Conservation (phyloP, 1,284 basidiomycete genomes). For the Naganishia liquefaciens region DNA sequence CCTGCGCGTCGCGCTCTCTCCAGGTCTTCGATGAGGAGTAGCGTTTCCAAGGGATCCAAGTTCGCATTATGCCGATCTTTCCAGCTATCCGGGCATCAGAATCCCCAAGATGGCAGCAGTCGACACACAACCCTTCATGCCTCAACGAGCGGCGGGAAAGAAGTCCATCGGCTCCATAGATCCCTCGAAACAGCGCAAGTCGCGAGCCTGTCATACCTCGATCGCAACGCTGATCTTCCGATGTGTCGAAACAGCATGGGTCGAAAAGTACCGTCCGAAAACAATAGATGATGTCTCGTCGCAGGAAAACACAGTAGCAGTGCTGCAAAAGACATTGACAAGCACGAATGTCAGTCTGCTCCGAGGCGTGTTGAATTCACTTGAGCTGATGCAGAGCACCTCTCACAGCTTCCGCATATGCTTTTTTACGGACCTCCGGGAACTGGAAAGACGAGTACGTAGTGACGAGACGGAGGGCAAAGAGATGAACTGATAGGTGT, state of each 20-base stretch:
- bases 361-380: neutral
- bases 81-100: neutral
- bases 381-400: slow-evolving; percentile 6
- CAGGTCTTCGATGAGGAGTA: neutral
- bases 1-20: slow-evolving; percentile 16
- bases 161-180: slow-evolving; percentile 27
- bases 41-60: neutral
- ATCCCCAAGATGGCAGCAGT: slow-evolving; percentile 10
- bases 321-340: slow-evolving; percentile 84
- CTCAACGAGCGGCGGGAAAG: slow-evolving; percentile 6
- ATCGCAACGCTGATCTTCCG: neutral
- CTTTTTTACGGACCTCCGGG: slow-evolving; percentile 99
- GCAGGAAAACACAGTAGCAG: slow-evolving; percentile 93
- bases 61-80: neutral
- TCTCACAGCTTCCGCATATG: slow-evolving; percentile 89
- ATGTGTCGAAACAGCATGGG: slow-evolving; percentile 30
- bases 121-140: slow-evolving; percentile 22
- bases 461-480: too few species aligned
- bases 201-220: neutral
- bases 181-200: slow-evolving; percentile 33
- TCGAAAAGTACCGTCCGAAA: slow-evolving; percentile 69
- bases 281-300: slow-evolving; percentile 97
- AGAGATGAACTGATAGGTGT: neutral
- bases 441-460: slow-evolving; percentile 88
- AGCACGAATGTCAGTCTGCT: slow-evolving; percentile 76